A percentile compares a stretch with the other conserved stretches of the same genome.
phyloP scores from a whole-genome alignment of 2,329 filamentous ascomycete genomes.

The Chalaropsis thielavioides region DNA sequence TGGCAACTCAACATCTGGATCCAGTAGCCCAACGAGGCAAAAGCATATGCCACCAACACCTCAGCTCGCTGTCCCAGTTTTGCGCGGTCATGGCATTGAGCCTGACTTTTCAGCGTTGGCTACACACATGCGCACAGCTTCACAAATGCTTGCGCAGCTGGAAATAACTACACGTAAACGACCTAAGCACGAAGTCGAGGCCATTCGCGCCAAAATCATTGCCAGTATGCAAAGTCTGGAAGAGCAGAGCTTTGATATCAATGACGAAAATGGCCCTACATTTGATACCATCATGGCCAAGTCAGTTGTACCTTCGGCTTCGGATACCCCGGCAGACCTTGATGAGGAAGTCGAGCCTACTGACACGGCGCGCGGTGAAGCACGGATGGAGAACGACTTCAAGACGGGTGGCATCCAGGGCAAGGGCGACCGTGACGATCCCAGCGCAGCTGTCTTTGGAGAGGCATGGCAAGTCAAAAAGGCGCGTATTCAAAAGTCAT shows the following conservation, averaged over 20 bases:
- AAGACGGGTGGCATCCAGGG: conserved; percentile 73
- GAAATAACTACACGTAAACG: conserved; percentile 69
- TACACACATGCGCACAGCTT: conserved; percentile 76
- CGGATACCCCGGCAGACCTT: conserved; percentile 13
- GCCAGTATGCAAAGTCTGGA: conserved; percentile 80
- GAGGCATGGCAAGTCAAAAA: conserved; percentile 77
- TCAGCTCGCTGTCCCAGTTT: conserved; percentile 23
- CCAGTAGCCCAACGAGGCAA: conserved; percentile 51
- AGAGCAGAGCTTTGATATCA: conserved; percentile 67
- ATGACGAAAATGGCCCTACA: conserved; percentile 56
- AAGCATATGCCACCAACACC: conserved; percentile 44
- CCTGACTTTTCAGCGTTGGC: conserved; percentile 70
- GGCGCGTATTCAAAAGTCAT: conserved; percentile 68
- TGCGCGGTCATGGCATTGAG: conserved; percentile 43
- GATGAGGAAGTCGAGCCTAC: conserved; percentile 25
- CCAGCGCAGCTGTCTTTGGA: conserved; percentile 72
- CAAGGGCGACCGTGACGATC: conserved; percentile 70
- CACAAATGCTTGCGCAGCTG: conserved; percentile 73
- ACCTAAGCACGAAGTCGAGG: conserved; percentile 65
- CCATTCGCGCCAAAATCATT: conserved; percentile 74
- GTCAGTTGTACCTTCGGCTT: conserved; percentile 39
- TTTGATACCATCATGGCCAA: conserved; percentile 75
- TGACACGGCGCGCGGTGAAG: conserved; percentile 49
- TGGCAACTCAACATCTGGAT: conserved; percentile 51
- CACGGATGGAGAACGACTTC: conserved; percentile 78